These are phyloP conservation scores for Chlamydomonas sp. DNA, from an alignment of 139 green algal species.

Conservation along the genomic window DNA sequence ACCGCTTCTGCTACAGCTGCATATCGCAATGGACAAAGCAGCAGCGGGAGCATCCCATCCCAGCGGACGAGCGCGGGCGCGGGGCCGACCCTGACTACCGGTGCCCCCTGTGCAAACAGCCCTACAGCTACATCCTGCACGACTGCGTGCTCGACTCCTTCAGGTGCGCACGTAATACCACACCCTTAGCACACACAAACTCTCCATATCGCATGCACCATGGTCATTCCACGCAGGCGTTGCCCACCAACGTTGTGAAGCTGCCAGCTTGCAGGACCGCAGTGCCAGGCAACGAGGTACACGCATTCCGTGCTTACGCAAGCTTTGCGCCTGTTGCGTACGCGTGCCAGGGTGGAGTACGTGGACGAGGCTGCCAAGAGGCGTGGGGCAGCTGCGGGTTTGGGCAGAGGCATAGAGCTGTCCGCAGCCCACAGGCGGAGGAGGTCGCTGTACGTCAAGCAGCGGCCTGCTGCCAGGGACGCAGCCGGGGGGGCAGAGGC, in stretches of 20 bases:
- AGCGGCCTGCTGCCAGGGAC: not conserved
- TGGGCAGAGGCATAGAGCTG: not conserved
- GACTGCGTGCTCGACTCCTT: constrained; percentile 32
- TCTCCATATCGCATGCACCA: not conserved
- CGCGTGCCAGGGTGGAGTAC: constrained; percentile 17
- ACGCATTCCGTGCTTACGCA: no score
- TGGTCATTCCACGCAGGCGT: no score
- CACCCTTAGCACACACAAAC: not conserved
- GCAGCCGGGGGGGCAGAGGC: no score
- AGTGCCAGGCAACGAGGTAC: no score
- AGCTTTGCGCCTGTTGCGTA: no score
- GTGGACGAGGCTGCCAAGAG: constrained; percentile 6
- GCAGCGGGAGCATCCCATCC: not conserved
- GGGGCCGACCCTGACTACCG: not conserved
- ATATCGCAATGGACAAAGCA: constrained; percentile 8
- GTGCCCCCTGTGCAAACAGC: constrained; percentile 21
- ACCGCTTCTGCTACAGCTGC: constrained; percentile 20
- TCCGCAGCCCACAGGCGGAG: constrained; percentile 14
- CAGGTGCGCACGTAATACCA: not conserved
- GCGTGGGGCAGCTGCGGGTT: not conserved
- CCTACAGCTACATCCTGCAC: constrained; percentile 5
- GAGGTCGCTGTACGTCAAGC: constrained; percentile 10
- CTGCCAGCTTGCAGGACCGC: no score
- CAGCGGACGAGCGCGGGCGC: not conserved
- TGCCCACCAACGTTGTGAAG: no score